Base-by-base conservation (phyloP, 1,139 yeast genomes). In the Geotrichum phurueaensis region DNA sequence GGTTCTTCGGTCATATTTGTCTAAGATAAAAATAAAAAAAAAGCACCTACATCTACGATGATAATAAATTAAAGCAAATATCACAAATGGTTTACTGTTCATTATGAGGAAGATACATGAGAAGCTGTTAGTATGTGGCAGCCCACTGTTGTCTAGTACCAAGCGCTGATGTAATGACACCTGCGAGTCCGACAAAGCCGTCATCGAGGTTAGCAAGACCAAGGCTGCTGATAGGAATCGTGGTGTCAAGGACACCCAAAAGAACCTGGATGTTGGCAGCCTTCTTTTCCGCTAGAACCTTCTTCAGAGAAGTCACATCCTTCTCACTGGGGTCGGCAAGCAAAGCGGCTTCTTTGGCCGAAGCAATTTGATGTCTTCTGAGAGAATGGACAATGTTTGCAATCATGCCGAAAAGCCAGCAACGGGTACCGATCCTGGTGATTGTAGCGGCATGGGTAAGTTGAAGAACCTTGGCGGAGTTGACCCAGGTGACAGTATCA, bases 171-270 rank as follows among this genome's bases (percentile, higher is more conserved):
- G 97, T 90, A 64, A 89, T 77, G 43, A 87, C 80, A 73, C 98
- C 98, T 54, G 95, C 92, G 65, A 86, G 77, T 57, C 96, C 97
- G 60, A 90, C 82, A 57, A 86, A 80, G 57, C 96, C 96, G 68
- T 92, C 97, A 71, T 86, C 84, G 54, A 72, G 59, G 68, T 82
- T 78, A 69, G 87, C 78, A 74, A 79, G 76, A 63, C 82, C 79
- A 74, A 89, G 81, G 57, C 86, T 82, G 73, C 87, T 85, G 71
- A 86, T 77, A 29, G 96, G 96, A 69, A 91, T 86, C 67, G 87
- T 80, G 67, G 83, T 73, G 75, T 92, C 98, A 66, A 88, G 81
- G 18, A 82, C 75, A 73, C 90, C 96, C 91, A 96, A 89, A 39
- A 87, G 75, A 65, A 90, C 77, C 76, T 85, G 89, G 71, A 87